These are phyloP conservation scores for Malus hybrid DNA, from an alignment of 331 rosid genomes.

Conservation along the genomic window DNA sequence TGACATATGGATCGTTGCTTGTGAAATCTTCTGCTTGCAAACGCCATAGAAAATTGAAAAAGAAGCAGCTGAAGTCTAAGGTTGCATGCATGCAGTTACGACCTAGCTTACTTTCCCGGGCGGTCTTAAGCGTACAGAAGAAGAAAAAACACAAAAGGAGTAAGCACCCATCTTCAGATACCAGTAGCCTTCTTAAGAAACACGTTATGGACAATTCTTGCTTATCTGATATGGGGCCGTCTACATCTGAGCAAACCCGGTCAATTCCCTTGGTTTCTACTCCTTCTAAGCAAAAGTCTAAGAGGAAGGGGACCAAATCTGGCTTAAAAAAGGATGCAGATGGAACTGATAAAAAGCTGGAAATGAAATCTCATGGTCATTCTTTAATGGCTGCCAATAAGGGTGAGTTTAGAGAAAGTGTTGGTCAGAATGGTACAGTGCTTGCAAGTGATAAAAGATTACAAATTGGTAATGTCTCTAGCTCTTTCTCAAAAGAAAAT, in stretches of 20 bases:
- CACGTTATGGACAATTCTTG: slow-evolving; percentile 13
- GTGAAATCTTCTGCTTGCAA: slow-evolving; percentile 28
- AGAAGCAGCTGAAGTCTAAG: slow-evolving; percentile 42
- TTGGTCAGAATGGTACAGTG: slow-evolving; percentile 27
- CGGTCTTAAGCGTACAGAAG: slow-evolving; percentile 36
- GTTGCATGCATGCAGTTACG: slow-evolving; percentile 30
- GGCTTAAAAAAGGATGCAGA: slow-evolving; percentile 20
- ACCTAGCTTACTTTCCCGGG: slow-evolving; percentile 31
- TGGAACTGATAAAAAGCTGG: background rate
- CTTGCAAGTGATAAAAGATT: slow-evolving; percentile 32
- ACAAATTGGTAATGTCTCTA: slow-evolving; percentile 19
- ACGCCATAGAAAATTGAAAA: slow-evolving; percentile 34
- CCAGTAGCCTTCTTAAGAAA: slow-evolving; percentile 22
- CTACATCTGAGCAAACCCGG: slow-evolving; percentile 36
- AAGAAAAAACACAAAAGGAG: slow-evolving; percentile 53
- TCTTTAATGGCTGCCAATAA: slow-evolving; percentile 16
- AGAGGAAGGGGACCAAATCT: slow-evolving; percentile 30
- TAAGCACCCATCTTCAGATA: slow-evolving; percentile 11
- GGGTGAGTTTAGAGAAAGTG: slow-evolving; percentile 32
- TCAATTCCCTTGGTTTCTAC: slow-evolving; percentile 5
- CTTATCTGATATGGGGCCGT: slow-evolving; percentile 45
- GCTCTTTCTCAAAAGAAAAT: slow-evolving; percentile 8
- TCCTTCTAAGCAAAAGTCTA: slow-evolving; percentile 20
- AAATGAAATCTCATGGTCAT: slow-evolving; percentile 12
- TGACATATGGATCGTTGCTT: slow-evolving; percentile 7